Conservation (phyloP, 768 basidiomycete genomes). For the Sistotremastrum suecicum region DNA sequence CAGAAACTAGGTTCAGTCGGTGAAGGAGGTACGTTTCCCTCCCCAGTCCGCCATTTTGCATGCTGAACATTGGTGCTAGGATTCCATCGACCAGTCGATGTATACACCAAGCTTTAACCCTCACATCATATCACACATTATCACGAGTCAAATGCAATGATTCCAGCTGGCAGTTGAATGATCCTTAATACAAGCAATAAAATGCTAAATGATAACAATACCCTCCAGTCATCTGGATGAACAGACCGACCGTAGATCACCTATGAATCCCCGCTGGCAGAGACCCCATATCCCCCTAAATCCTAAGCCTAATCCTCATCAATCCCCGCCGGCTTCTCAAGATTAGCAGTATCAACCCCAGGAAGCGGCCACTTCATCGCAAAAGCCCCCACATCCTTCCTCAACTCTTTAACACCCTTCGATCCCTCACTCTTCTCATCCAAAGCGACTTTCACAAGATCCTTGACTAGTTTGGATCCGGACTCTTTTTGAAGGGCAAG, state of each 20-base stretch:
- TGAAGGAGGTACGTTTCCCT: conserved; percentile 41
- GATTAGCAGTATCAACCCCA: conserved; percentile 45
- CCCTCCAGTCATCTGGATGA: too few species aligned
- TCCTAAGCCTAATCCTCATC: conserved; percentile 9
- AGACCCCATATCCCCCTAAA: too few species aligned
- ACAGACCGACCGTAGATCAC: too few species aligned
- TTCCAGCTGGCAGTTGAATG: too few species aligned
- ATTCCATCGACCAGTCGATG: conserved; percentile 39
- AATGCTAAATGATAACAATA: too few species aligned
- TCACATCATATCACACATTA: too few species aligned
- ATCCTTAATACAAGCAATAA: too few species aligned
- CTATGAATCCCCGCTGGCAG: conserved; percentile 8
- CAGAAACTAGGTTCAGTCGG: conserved; percentile 39
- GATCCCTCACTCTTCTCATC: conserved; percentile 60
- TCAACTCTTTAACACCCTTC: conserved; percentile 55
- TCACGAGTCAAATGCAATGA: too few species aligned
- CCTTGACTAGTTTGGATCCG: conserved; percentile 87
- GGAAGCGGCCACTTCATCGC: conserved; percentile 87
- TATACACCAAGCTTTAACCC: conserved; percentile 33
- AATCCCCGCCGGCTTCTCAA: conserved; percentile 15
- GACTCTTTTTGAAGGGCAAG: conserved; percentile 88
- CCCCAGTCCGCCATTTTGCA: not conserved
- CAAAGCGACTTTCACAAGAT: conserved; percentile 78
- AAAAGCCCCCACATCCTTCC: conserved; percentile 69
- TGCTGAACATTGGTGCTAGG: conserved; percentile 1